Base-by-base conservation (phyloP, 345 rosid genomes). In the Eutrema yunnanense region DNA sequence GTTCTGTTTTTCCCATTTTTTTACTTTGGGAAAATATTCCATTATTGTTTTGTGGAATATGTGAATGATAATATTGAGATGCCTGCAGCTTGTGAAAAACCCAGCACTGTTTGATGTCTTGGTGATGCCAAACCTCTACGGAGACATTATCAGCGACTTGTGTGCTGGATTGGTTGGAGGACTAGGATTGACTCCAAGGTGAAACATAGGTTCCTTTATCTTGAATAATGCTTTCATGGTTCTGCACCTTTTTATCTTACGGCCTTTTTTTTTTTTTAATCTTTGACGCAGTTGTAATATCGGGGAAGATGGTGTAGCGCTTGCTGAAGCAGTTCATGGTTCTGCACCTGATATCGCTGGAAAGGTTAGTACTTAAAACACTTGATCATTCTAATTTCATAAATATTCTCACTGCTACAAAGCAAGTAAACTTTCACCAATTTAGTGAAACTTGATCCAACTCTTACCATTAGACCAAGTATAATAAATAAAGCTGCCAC, bases 261-360 rank as follows among this genome's bases (percentile, higher is more conserved):
- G 10, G 8, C 14, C 27, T 62, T 2, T 9, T 72, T 62, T 2
- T 9, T 72, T 38, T 22, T 72, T 38, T 22, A 22, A 16, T 36
- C 73, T 58, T 62, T 42, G 43, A 32, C 69, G 53, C 92, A 92
- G 99, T 86, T 89, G 95, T 85, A 89, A 89, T 76, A 89, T 89
- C 12, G 99, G 99, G 9, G 97, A 96, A 79, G 96, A 95, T 79
- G 99, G 97, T 42, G 92, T 92, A 52, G 98, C 98, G 22, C 96
- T 96, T 60, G 99, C 99, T 56, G 99, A 96, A 86, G 99, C 99
- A 67, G 99, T 96, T 7, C 99, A 96, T 71, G 99, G 99, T 62
- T 96, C 99, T 61, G 99, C 99, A 36, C 99, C 99, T 78, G 98
- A 96, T 82, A 96, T 96, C 62, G 97, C 99, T 41, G 99, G 99